phyloP scores from a whole-genome alignment of 2,329 filamentous ascomycete genomes.

The Ustulina deusta region DNA sequence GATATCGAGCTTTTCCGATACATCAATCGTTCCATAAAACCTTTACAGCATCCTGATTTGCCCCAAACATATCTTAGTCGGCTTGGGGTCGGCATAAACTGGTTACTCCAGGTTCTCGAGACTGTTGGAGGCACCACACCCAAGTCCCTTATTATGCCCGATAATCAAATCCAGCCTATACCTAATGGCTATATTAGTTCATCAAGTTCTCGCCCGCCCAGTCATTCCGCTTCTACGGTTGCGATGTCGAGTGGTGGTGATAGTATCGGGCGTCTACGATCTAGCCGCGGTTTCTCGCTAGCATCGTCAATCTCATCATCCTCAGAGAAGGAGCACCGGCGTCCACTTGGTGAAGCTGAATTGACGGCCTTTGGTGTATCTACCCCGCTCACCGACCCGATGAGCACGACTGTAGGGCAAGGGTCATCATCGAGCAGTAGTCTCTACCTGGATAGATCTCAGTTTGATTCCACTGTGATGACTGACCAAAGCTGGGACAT shows the following conservation, averaged over 20 bases:
- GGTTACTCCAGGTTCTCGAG: slow-evolving; percentile 21
- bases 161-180: slow-evolving; percentile 6
- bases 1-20: slow-evolving; percentile 24
- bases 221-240: background rate
- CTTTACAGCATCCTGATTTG: slow-evolving; percentile 25
- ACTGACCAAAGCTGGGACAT: slow-evolving; percentile 25
- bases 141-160: background rate
- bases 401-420: slow-evolving; percentile 16
- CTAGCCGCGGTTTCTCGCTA: slow-evolving; percentile 16
- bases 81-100: slow-evolving; percentile 18
- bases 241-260: slow-evolving; percentile 1
- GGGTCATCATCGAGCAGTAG: slow-evolving; percentile 14
- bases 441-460: slow-evolving; percentile 16
- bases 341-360: slow-evolving; percentile 16
- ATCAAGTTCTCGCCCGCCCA: slow-evolving; percentile 1
- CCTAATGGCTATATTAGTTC: background rate
- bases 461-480: slow-evolving; percentile 17
- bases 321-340: slow-evolving; percentile 13
- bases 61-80: slow-evolving; percentile 26
- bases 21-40: slow-evolving; percentile 13
- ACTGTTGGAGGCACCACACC: background rate
- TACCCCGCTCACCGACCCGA: slow-evolving; percentile 21
- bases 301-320: slow-evolving; percentile 23
- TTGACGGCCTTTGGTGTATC: slow-evolving; percentile 12
- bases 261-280: background rate